Evolutionary conservation across 2,329 filamentous ascomycete species (phyloP).

Genomic region (Colletotrichum graminicola): DNA sequence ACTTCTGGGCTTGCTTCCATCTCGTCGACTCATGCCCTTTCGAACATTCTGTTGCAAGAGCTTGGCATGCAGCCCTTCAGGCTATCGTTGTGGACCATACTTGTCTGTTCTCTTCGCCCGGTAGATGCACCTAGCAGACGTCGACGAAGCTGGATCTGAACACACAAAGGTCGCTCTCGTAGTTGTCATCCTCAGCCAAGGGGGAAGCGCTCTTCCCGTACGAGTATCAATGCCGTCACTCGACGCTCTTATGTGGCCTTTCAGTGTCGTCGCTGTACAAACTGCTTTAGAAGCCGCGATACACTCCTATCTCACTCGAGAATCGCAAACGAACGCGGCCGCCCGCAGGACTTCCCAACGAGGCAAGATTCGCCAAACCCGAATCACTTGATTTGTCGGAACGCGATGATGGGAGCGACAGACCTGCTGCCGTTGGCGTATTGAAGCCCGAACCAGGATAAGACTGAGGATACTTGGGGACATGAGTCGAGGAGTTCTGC

Average conservation of each 20-base stretch:
- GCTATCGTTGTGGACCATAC: not conserved
- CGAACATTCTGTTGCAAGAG: not conserved
- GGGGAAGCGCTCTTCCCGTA: not conserved
- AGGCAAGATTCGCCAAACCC: not conserved
- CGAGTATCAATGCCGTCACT: not conserved
- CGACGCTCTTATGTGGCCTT: not conserved
- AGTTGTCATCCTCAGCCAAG: not conserved
- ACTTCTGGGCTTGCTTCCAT: conserved; percentile 5
- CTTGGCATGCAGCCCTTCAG: not conserved
- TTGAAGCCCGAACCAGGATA: conserved; percentile 1
- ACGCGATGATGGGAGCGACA: not conserved
- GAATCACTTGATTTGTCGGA: conserved; percentile 26
- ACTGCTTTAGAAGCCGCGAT: not conserved
- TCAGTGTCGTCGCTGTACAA: too few species aligned
- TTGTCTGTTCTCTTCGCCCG: not conserved
- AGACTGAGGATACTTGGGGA: not conserved
- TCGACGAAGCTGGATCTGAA: not conserved
- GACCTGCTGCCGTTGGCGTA: not conserved
- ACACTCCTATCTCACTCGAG: not conserved
- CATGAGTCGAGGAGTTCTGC: conserved; percentile 29
- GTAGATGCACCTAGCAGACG: not conserved
- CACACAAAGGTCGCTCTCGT: too few species aligned
- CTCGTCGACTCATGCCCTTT: not conserved
- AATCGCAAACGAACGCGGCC: not conserved
- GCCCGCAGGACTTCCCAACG: not conserved